These are phyloP conservation scores for Heimioporus sp. DNA, from an alignment of 768 basidiomycete genomes.

Conservation along the genomic window DNA sequence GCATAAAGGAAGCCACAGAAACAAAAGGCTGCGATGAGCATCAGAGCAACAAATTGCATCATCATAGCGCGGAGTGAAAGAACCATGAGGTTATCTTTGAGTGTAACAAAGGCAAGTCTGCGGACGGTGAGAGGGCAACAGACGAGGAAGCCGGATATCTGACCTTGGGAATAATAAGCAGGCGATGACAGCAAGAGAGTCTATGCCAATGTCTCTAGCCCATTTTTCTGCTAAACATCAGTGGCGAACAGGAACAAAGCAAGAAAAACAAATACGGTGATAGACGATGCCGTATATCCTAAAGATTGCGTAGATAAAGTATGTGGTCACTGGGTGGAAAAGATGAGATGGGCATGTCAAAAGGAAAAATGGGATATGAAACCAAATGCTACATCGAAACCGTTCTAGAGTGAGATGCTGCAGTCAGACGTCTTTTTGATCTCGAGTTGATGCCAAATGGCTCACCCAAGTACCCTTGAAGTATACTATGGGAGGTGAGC, in stretches of 20 bases:
- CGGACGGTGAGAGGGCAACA: neutral
- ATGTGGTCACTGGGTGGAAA: constrained; percentile 63
- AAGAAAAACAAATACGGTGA: constrained; percentile 41
- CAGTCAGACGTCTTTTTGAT: constrained; percentile 16
- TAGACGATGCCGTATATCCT: constrained; percentile 73
- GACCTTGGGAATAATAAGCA: constrained; percentile 88
- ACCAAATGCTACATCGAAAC: constrained; percentile 93
- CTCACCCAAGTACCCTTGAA: constrained; percentile 83
- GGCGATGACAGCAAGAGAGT: constrained; percentile 85
- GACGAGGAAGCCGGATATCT: constrained; percentile 1
- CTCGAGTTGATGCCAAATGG: constrained; percentile 5
- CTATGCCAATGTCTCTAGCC: constrained; percentile 71
- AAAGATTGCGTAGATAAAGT: constrained; percentile 70
- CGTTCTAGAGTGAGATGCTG: constrained; percentile 53
- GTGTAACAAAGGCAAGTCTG: constrained; percentile 87
- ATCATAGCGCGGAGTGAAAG: constrained; percentile 90
- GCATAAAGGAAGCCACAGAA: constrained; percentile 93
- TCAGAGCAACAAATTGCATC: constrained; percentile 79
- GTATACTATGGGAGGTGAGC: constrained; percentile 50
- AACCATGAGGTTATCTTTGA: constrained; percentile 79
- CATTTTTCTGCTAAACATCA: constrained; percentile 45
- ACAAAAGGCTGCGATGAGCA: constrained; percentile 85
- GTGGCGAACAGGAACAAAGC: neutral
- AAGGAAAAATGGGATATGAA: constrained; percentile 12
- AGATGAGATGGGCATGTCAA: neutral